Evolutionary conservation across 2,329 filamentous ascomycete species (phyloP).

Genomic region (Claviceps humidiphila): DNA sequence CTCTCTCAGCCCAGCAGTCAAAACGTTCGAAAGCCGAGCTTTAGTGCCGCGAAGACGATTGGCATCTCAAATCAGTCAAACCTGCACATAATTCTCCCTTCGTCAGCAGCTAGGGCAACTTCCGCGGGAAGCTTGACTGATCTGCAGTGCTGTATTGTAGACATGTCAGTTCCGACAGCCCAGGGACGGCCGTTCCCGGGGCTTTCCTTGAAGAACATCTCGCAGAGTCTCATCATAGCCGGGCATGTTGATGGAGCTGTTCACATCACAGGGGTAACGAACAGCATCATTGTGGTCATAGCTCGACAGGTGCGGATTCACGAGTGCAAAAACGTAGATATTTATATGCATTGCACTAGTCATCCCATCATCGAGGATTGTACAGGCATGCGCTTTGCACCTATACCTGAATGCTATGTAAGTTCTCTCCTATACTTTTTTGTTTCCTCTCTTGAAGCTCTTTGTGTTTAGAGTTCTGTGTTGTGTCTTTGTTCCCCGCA

Average conservation of each 20-base stretch:
- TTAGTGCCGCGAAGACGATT: conserved; percentile 48
- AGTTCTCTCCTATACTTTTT: conserved; percentile 19
- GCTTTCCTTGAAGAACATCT: conserved; percentile 53
- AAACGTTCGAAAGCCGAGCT: conserved; percentile 44
- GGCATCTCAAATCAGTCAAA: conserved; percentile 52
- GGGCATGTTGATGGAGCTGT: conserved; percentile 68
- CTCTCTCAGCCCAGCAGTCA: conserved; percentile 27
- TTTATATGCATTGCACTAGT: conserved; percentile 72
- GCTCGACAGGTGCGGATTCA: conserved; percentile 91
- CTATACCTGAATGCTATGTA: conserved; percentile 57
- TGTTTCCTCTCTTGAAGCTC: no score
- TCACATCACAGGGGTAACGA: conserved; percentile 63
- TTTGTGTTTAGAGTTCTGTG: no score
- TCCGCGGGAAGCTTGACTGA: conserved; percentile 61
- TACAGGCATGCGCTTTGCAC: conserved; percentile 61
- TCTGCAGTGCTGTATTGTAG: conserved; percentile 59
- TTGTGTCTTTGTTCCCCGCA: no score
- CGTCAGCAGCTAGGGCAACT: conserved; percentile 55
- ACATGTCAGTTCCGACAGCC: conserved; percentile 57
- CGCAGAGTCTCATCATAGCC: conserved; percentile 58
- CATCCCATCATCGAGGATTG: conserved; percentile 94
- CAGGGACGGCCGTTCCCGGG: conserved; percentile 54
- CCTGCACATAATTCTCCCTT: conserved; percentile 66
- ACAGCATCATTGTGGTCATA: conserved; percentile 64
- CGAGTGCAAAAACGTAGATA: conserved; percentile 63